Percentiles rank a stretch among this genome's conserved stretches.
These are phyloP conservation scores for Limnanthes douglasii DNA, from an alignment of 345 rosid species.

Conservation along the genomic window DNA sequence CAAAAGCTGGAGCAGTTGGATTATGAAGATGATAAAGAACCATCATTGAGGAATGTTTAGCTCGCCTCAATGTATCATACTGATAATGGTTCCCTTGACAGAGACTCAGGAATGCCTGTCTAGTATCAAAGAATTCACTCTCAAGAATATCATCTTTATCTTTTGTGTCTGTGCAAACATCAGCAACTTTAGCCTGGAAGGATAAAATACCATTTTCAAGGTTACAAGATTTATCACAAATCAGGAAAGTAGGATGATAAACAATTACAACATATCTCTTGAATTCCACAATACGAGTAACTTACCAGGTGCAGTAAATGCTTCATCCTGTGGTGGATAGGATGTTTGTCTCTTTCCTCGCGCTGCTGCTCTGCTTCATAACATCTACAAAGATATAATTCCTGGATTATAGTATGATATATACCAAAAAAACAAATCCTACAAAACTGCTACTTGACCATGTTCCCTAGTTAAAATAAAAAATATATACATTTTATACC, in stretches of 20 bases:
- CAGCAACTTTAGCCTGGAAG: conserved; percentile 52
- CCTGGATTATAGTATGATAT: conserved; percentile 1
- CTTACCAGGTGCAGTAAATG: conserved; percentile 73
- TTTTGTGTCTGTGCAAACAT: conserved; percentile 65
- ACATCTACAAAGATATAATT: conserved; percentile 40
- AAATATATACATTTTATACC: too few relatives aligned
- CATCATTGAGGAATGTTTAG: conserved; percentile 99
- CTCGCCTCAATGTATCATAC: conserved; percentile 94
- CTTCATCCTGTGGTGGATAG: conserved; percentile 54
- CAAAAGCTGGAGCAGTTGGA: conserved; percentile 98
- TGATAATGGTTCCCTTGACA: conserved; percentile 99
- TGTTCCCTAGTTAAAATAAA: not conserved
- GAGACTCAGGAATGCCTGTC: conserved; percentile 96
- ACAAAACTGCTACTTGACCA: not conserved
- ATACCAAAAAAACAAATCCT: conserved; percentile 8
- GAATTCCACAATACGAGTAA: conserved; percentile 5
- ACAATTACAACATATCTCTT: conserved; percentile 2
- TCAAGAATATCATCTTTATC: conserved; percentile 97
- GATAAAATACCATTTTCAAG: conserved; percentile 8
- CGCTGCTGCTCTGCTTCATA: conserved; percentile 73
- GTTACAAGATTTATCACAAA: conserved; percentile 5
- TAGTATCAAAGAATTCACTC: conserved; percentile 92
- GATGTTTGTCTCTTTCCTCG: conserved; percentile 83
- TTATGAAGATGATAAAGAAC: conserved; percentile 96
- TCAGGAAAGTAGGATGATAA: not conserved